Percentiles rank a stretch among this genome's conserved stretches.
These are phyloP conservation scores for Begonia loranthoides DNA, from an alignment of 306 rosid species.

Conservation along the genomic window DNA sequence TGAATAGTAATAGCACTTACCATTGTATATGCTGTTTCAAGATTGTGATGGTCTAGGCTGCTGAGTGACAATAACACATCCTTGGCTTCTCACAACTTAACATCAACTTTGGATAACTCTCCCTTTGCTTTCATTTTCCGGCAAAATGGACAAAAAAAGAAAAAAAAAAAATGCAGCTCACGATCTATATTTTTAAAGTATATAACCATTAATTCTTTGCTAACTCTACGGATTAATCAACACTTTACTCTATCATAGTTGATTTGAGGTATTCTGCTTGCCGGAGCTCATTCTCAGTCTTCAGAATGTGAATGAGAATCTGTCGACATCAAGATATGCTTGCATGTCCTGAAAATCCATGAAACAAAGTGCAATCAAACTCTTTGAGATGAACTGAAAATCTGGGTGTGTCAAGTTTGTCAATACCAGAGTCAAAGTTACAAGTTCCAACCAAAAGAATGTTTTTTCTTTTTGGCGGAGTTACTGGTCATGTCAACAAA, in stretches of 20 bases:
- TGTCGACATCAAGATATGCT: slow-evolving; percentile 28
- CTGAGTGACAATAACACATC: too few species aligned
- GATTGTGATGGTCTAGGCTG: too few species aligned
- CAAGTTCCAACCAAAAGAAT: too few species aligned
- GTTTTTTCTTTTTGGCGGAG: too few species aligned
- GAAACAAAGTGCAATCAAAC: not conserved
- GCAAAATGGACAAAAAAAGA: too few species aligned
- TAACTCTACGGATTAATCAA: not conserved
- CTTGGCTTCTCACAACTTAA: too few species aligned
- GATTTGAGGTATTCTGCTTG: slow-evolving; percentile 24
- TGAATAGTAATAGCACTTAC: too few species aligned
- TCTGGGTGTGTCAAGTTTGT: not conserved
- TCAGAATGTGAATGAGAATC: slow-evolving; percentile 25
- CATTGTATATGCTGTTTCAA: too few species aligned
- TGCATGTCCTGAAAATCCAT: slow-evolving; percentile 42
- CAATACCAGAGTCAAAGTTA: not conserved
- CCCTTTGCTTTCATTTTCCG: not conserved
- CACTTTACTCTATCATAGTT: slow-evolving; percentile 16
- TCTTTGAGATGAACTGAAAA: not conserved
- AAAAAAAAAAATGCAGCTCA: too few species aligned
- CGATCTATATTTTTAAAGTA: too few species aligned
- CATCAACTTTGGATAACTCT: not conserved
- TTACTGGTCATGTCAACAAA: too few species aligned
- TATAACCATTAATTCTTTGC: not conserved
- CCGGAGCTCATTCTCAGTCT: slow-evolving; percentile 21